Percentiles rank a stretch among this genome's conserved stretches.
Evolutionary conservation across 306 rosid genomes (phyloP).

Genomic region (Urtica urens): DNA sequence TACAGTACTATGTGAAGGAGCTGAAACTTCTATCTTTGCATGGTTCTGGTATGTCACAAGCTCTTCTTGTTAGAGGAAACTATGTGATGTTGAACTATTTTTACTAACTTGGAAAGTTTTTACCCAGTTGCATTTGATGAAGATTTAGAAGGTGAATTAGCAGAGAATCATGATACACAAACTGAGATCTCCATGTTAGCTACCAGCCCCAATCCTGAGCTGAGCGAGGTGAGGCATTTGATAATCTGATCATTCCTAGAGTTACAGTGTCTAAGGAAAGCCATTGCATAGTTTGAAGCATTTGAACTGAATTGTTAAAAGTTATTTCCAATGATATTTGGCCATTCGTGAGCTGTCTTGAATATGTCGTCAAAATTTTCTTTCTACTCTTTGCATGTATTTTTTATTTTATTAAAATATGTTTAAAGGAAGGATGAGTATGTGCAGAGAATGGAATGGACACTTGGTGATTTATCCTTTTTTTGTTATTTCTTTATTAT

Average conservation of each 20-base stretch:
- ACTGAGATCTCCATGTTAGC: conserved; percentile 67
- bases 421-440: background rate
- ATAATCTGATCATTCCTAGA: background rate
- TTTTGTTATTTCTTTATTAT: conserved; percentile 7
- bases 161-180: conserved; percentile 64
- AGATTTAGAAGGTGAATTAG: conserved; percentile 90
- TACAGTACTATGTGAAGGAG: conserved; percentile 74
- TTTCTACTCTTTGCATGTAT: no score
- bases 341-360: no score
- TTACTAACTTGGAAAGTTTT: conserved; percentile 9
- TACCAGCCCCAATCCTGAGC: conserved; percentile 63
- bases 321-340: no score
- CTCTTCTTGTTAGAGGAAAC: conserved; percentile 1
- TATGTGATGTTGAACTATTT: conserved; percentile 8
- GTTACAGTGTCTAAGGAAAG: background rate
- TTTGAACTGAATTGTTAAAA: no score
- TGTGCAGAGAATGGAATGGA: background rate
- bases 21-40: conserved; percentile 69
- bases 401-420: no score
- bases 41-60: conserved; percentile 60
- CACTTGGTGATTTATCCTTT: background rate
- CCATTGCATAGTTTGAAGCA: background rate
- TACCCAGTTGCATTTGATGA: conserved; percentile 90
- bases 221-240: conserved; percentile 56
- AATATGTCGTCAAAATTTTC: no score